Conservation (phyloP, 2,329 filamentous ascomycete species). For the Fusarium equiseti region DNA sequence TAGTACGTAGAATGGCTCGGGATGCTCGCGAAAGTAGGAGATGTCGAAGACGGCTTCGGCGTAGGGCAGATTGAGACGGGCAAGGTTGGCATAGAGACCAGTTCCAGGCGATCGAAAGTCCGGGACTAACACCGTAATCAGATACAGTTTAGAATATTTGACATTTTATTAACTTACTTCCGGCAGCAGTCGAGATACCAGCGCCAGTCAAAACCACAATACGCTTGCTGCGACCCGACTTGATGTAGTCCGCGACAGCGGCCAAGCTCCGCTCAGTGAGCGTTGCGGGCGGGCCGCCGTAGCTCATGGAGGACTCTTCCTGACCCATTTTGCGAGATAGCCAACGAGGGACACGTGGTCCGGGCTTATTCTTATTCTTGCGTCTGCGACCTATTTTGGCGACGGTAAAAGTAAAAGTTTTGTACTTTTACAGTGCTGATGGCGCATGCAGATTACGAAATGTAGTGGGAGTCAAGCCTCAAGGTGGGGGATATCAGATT, state of each 20-base stretch:
- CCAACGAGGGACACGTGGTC: slow-evolving; percentile 51
- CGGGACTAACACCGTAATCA: slow-evolving; percentile 70
- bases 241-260: slow-evolving; percentile 84
- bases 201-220: slow-evolving; percentile 94
- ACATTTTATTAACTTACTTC: slow-evolving; percentile 59
- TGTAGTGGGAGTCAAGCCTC: slow-evolving; percentile 12
- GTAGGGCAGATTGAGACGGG: slow-evolving; percentile 84
- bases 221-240: slow-evolving; percentile 71
- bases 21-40: slow-evolving; percentile 84
- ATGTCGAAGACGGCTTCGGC: slow-evolving; percentile 97
- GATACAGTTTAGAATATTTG: neutral
- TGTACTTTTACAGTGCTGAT: slow-evolving; percentile 13
- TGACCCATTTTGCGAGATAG: slow-evolving; percentile 80
- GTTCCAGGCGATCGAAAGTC: slow-evolving; percentile 96
- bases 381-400: slow-evolving; percentile 57
- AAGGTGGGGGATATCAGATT: slow-evolving; percentile 43
- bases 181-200: slow-evolving; percentile 82
- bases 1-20: slow-evolving; percentile 90
- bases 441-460: slow-evolving; percentile 24
- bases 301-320: slow-evolving; percentile 78
- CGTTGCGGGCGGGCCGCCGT: slow-evolving; percentile 72
- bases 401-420: slow-evolving; percentile 19
- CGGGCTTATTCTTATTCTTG: slow-evolving; percentile 52
- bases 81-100: slow-evolving; percentile 92
- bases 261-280: slow-evolving; percentile 77